These are phyloP conservation scores for Mangifera indica DNA, from an alignment of 345 rosid species.

Conservation along the genomic window DNA sequence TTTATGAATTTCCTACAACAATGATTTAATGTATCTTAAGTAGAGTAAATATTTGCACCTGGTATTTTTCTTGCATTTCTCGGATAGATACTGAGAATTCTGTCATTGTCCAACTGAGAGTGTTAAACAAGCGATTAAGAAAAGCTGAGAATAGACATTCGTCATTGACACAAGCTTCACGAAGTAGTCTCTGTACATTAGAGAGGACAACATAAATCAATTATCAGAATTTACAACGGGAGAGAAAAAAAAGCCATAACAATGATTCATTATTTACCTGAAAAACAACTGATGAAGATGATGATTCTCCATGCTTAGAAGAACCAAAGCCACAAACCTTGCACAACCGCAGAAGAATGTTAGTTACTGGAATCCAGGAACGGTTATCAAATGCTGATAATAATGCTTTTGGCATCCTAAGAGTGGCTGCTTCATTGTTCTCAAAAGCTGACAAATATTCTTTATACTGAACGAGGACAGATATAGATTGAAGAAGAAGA, in stretches of 20 bases:
- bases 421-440: slow-evolving; percentile 79
- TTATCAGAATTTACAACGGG: slow-evolving; percentile 6
- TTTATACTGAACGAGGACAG: slow-evolving; percentile 85
- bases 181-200: slow-evolving; percentile 58
- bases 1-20: too few species aligned
- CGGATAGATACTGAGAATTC: slow-evolving; percentile 93
- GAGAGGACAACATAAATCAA: slow-evolving; percentile 15
- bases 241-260: not conserved
- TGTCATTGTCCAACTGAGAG: slow-evolving; percentile 96
- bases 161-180: slow-evolving; percentile 72
- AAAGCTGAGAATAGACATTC: slow-evolving; percentile 76
- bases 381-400: slow-evolving; percentile 91
- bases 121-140: slow-evolving; percentile 90
- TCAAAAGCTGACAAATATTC: slow-evolving; percentile 85
- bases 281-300: slow-evolving; percentile 74
- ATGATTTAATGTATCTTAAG: not conserved
- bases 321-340: slow-evolving; percentile 81
- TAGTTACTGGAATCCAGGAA: slow-evolving; percentile 93
- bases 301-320: slow-evolving; percentile 80
- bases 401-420: slow-evolving; percentile 70
- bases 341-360: slow-evolving; percentile 82
- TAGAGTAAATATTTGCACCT: slow-evolving; percentile 34
- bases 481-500: slow-evolving; percentile 93
- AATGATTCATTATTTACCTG: slow-evolving; percentile 50
- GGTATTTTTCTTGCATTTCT: slow-evolving; percentile 94